Evolutionary conservation across 192 early-diverging fungal genomes (phyloP), one percentile per base, ranked within the genome.

Genomic region (Entomortierella parvispora): DNA sequence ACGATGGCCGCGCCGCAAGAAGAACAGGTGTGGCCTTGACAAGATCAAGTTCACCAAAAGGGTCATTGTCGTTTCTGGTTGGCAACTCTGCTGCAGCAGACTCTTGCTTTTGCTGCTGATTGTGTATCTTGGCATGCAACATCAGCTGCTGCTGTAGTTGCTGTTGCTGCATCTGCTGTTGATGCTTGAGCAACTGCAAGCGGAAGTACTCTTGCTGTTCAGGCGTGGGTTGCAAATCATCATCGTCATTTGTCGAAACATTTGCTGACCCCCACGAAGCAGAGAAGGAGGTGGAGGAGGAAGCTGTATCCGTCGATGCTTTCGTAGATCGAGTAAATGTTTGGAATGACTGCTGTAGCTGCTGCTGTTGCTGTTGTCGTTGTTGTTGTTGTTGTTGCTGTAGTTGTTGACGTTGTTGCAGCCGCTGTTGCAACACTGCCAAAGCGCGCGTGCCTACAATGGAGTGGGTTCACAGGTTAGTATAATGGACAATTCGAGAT

Each of bases 201-300:
- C 74, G 74, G 40, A 77, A 77, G 44, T 77, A 65, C 23, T 77
- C 74, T 47, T 77, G 74, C 34, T 77, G 74, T 23, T 67, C 74
- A n/a, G 65, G 65, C 1, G 74, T 77, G 26, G 74, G 74, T 33
- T 68, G 65, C 6, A 68, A 53, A 42, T 77, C 74, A 23, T 77
- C 72, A 11, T 65, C 64, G 26, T 77, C 66, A 32, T 77, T 55
- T 11, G 26, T 25, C 4, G 57, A 10, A 6, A 37, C 32, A 46
- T 23, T 71, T 12, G 69, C 43, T 33, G 58, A 42, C 48, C 31
- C 56, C 64, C 64, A 66, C 2, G 58, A 65, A 7, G 52, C 48
- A 10, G 52, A n/a, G 31, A 47, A 17, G 7, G 32, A 29, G 62
- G 18, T 42, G 14, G 49, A 10, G 26, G 63, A 18, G 23, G 64